Evolutionary conservation across 2,329 filamentous ascomycete genomes (phyloP).

Genomic region (Pseudogymnoascus sp.): DNA sequence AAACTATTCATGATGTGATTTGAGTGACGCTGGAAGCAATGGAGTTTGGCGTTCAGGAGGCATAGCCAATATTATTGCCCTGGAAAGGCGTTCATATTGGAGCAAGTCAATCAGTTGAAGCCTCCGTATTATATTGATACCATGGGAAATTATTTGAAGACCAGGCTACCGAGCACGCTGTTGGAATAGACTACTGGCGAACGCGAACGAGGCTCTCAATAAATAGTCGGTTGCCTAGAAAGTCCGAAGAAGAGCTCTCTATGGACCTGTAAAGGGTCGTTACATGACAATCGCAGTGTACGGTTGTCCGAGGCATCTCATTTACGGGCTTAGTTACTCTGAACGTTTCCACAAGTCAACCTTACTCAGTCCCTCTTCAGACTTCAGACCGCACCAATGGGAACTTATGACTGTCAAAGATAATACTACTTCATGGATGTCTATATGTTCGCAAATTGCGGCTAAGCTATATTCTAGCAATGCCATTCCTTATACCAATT

Average conservation of each 20-base stretch:
- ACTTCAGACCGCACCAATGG: background rate
- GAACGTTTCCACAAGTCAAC: background rate
- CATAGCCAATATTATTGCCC: background rate
- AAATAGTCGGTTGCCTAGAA: background rate
- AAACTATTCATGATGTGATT: background rate
- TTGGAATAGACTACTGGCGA: background rate
- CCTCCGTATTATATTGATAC: background rate
- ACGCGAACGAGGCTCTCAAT: background rate
- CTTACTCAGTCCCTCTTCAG: background rate
- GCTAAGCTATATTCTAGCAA: conserved; percentile 22
- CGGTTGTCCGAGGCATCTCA: background rate
- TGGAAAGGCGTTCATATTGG: background rate
- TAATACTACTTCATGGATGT: background rate
- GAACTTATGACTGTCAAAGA: background rate
- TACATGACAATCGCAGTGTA: background rate
- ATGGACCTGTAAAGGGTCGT: background rate
- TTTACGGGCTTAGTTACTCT: background rate
- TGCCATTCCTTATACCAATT: background rate
- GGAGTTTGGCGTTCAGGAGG: background rate
- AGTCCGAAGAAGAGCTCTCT: too few relatives aligned
- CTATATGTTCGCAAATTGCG: conserved; percentile 27
- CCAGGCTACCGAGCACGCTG: conserved; percentile 12
- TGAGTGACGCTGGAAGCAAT: background rate
- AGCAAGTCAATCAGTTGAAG: background rate
- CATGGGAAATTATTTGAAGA: conserved; percentile 18